Evolutionary conservation across 2,329 filamentous ascomycete genomes (phyloP), one percentile per base, ranked within the genome.

Genomic region (Talaromyces sp.): DNA sequence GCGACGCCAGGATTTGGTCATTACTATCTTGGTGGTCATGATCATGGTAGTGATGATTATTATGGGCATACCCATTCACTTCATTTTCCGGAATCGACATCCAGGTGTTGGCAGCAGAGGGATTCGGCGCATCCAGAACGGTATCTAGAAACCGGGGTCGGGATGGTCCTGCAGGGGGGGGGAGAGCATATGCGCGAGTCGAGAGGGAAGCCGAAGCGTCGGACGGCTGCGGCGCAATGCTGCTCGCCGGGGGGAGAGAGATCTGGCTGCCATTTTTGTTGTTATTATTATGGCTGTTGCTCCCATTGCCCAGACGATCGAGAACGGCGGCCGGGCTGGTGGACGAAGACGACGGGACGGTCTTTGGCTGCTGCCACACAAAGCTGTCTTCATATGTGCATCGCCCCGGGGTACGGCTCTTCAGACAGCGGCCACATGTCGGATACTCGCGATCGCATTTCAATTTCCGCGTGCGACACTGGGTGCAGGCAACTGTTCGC

Each of bases 361-460:
- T 76, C 34, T 68, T 71, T 10, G 74, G 74, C 62, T 75, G 73
- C 64, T 75, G 74, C 73, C 73, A 75, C 40, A 76, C 58, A 60
- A 76, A 75, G 14, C 74, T 73, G 66, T 74, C 73, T 63, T 77
- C 75, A 62, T 78, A 78, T n/a, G 72, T 74, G 62, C 75, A 78
- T 58, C 72, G 69, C 51, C 62, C 67, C 31, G 73, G 72, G 4
- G 68, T 70, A 53, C 71, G 72, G 65, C 73, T 72, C 63, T 78
- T 78, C 44, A 69, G 63, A 61, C 76, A 79, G 18, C 76, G 72
- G 23, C 71, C 68, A 61, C 76, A 79, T 3, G 70, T 69, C 9
- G 76, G 76, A 69, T 75, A 78, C 36, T 74, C 73, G 40, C 76
- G 73, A 64, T 79, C 77, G 61, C 77, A 79, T 62, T 74, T 76